phyloP scores from a whole-genome alignment of 495 filamentous ascomycete genomes.

The Poronia punctata region DNA sequence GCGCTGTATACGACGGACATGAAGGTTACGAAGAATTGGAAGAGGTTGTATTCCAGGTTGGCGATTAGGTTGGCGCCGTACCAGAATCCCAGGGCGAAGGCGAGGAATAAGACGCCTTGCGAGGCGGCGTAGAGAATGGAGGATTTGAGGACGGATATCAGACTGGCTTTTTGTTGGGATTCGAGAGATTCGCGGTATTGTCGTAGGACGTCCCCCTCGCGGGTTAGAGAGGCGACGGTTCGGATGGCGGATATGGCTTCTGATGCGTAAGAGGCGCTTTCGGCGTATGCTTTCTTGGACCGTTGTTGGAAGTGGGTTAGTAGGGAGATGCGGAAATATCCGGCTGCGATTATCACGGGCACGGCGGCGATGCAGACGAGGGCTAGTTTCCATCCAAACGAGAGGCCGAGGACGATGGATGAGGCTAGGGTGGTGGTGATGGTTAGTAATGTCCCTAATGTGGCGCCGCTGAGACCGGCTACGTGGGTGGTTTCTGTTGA shows the following conservation, averaged over 20 bases:
- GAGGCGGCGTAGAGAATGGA: constrained; percentile 71
- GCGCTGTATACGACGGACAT: constrained; percentile 72
- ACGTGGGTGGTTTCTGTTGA: constrained; percentile 81
- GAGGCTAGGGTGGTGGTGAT: constrained; percentile 67
- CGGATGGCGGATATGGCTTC: constrained; percentile 88
- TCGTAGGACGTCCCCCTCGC: constrained; percentile 70
- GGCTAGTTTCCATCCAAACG: constrained; percentile 85
- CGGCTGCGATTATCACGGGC: constrained; percentile 69
- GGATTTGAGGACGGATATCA: constrained; percentile 59
- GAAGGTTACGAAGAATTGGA: constrained; percentile 79
- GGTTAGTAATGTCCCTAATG: constrained; percentile 75
- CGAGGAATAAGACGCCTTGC: constrained; percentile 72
- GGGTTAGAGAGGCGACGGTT: constrained; percentile 83
- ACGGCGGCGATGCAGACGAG: constrained; percentile 74
- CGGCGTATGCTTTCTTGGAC: constrained; percentile 64
- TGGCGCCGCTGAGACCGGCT: constrained; percentile 72
- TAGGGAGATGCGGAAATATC: constrained; percentile 83
- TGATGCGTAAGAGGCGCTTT: constrained; percentile 75
- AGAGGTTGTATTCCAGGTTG: constrained; percentile 54
- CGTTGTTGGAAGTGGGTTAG: constrained; percentile 66
- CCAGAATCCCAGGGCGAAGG: constrained; percentile 84
- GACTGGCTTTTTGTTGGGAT: constrained; percentile 51
- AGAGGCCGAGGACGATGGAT: constrained; percentile 56
- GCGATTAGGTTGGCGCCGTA: constrained; percentile 77
- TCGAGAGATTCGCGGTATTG: constrained; percentile 65